Percentiles rank a stretch among this genome's conserved stretches.
phyloP scores from a whole-genome alignment of 768 basidiomycete species.

The Mycena galopus region DNA sequence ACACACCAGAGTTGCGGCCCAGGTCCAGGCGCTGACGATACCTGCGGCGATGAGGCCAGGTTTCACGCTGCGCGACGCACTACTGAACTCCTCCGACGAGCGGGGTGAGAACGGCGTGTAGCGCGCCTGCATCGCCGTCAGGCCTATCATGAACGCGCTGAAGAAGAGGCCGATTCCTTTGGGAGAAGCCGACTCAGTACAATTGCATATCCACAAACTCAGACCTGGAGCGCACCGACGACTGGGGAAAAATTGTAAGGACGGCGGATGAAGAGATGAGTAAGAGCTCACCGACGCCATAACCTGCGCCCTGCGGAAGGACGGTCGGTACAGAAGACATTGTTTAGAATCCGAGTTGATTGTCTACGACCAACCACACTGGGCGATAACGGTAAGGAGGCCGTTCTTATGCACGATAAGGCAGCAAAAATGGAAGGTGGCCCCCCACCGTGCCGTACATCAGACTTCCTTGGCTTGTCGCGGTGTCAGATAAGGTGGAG shows the following conservation, averaged over 20 bases:
- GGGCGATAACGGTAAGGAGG: no score
- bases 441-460: no score
- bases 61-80: constrained; percentile 86
- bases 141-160: constrained; percentile 80
- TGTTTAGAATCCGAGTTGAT: neutral
- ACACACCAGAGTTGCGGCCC: constrained; percentile 79
- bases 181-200: no score
- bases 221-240: constrained; percentile 55
- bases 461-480: no score
- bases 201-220: neutral
- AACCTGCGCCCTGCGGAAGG: constrained; percentile 87
- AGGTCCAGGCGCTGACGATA: constrained; percentile 96
- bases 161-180: constrained; percentile 94
- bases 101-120: constrained; percentile 87
- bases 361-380: no score
- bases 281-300: constrained; percentile 64
- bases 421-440: no score
- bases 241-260: constrained; percentile 47
- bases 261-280: neutral
- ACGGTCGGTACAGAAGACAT: constrained; percentile 45
- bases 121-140: constrained; percentile 86
- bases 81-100: constrained; percentile 87
- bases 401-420: no score
- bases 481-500: no score
- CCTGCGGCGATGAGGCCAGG: constrained; percentile 94